These are phyloP conservation scores for Nannizziopsis arthrosporioides DNA, from an alignment of 2,329 filamentous ascomycete species.

Conservation along the genomic window DNA sequence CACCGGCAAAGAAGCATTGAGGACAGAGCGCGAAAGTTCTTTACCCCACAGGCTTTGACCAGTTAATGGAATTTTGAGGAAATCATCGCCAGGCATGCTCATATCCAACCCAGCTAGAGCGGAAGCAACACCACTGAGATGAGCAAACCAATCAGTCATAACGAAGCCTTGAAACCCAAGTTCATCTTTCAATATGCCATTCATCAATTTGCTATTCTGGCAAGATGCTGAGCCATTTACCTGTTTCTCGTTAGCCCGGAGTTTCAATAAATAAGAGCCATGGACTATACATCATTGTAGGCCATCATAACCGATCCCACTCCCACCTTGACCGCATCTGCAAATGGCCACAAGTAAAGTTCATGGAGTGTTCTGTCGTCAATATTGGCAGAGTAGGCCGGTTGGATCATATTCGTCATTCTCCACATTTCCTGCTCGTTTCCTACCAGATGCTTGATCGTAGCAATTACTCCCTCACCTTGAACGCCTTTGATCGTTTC, in stretches of 20 bases:
- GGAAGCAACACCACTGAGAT: conserved; percentile 48
- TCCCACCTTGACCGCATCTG: conserved; percentile 38
- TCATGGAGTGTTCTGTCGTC: conserved; percentile 41
- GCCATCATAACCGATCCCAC: conserved; percentile 37
- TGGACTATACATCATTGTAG: conserved; percentile 30
- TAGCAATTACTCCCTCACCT: conserved; percentile 45
- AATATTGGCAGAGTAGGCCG: conserved; percentile 38
- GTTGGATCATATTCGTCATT: conserved; percentile 37
- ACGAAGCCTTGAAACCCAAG: conserved; percentile 61
- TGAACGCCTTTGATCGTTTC: conserved; percentile 48
- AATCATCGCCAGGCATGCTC: conserved; percentile 54
- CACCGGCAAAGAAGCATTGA: conserved; percentile 48
- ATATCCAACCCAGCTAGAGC: conserved; percentile 56
- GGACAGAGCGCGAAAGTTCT: conserved; percentile 43
- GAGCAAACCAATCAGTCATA: conserved; percentile 58
- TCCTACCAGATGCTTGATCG: conserved; percentile 48
- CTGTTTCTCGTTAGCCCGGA: conserved; percentile 22
- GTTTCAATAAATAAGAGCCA: not conserved
- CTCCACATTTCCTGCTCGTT: conserved; percentile 36
- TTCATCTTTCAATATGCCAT: conserved; percentile 61
- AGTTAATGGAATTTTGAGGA: conserved; percentile 36
- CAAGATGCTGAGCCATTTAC: conserved; percentile 56
- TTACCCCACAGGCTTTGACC: conserved; percentile 46
- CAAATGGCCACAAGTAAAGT: conserved; percentile 40
- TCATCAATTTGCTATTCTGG: conserved; percentile 57